These are phyloP conservation scores for Phytophthora citricola DNA, from an alignment of 352 stramenopile genomes.

Conservation along the genomic window DNA sequence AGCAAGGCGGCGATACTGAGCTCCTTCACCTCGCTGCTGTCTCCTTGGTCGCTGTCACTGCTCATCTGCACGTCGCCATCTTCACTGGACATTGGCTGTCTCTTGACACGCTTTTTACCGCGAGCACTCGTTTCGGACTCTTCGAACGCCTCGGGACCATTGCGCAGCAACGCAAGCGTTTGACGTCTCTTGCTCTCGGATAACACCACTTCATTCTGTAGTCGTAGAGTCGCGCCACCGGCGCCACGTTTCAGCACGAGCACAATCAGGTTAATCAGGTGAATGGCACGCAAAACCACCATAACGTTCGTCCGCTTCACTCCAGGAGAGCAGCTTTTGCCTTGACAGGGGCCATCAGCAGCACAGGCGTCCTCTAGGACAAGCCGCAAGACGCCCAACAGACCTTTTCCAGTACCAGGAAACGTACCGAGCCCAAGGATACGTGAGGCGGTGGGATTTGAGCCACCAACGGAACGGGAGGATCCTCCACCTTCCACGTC, in stretches of 20 bases:
- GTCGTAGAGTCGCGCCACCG: slow-evolving; percentile 6
- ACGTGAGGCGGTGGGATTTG: slow-evolving; percentile 63
- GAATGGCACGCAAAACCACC: slow-evolving; percentile 67
- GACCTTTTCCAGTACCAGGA: slow-evolving; percentile 65
- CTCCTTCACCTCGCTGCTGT: slow-evolving; percentile 61
- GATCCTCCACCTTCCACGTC: slow-evolving; percentile 74
- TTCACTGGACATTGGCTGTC: slow-evolving; percentile 53
- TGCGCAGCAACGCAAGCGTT: slow-evolving; percentile 55
- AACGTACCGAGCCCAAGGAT: slow-evolving; percentile 57
- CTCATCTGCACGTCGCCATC: slow-evolving; percentile 73
- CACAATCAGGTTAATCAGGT: slow-evolving; percentile 73
- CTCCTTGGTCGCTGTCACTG: slow-evolving; percentile 74
- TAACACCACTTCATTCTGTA: slow-evolving; percentile 41
- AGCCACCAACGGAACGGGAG: slow-evolving; percentile 70
- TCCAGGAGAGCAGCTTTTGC: slow-evolving; percentile 17
- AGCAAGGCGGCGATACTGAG: slow-evolving; percentile 71
- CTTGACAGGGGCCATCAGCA: slow-evolving; percentile 24
- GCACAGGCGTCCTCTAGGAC: slow-evolving; percentile 64
- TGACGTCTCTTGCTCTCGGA: slow-evolving; percentile 58
- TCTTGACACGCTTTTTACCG: slow-evolving; percentile 78
- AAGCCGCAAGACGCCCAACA: slow-evolving; percentile 71
- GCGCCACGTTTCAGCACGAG: slow-evolving; percentile 60
- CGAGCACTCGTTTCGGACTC: slow-evolving; percentile 52
- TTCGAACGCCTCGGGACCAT: slow-evolving; percentile 67
- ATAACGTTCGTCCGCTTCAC: slow-evolving; percentile 72